Conservation (phyloP, 768 basidiomycete species). For the Mycena haematopus region DNA sequence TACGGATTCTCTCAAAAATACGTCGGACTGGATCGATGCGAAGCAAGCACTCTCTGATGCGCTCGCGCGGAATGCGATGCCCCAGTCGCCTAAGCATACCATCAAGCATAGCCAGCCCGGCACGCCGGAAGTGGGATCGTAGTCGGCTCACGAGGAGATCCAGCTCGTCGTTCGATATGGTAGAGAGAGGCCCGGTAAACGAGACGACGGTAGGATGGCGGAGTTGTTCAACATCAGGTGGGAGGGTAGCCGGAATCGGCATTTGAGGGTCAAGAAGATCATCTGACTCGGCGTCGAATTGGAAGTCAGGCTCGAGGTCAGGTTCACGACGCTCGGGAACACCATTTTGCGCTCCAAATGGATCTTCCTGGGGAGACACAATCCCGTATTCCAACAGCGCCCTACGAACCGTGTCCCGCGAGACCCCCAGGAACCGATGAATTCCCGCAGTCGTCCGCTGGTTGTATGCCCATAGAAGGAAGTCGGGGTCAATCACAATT, state of each 20-base stretch:
- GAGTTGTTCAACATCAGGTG: too few relatives aligned
- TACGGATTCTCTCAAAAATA: slow-evolving; percentile 25
- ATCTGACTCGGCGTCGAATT: too few relatives aligned
- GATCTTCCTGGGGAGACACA: too few relatives aligned
- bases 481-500: slow-evolving; percentile 35
- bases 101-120: slow-evolving; percentile 30
- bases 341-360: too few relatives aligned
- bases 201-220: too few relatives aligned
- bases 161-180: slow-evolving; percentile 9
- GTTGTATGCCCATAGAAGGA: slow-evolving; percentile 30
- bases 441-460: slow-evolving; percentile 29
- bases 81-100: slow-evolving; percentile 29
- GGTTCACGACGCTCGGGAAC: too few relatives aligned
- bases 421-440: slow-evolving; percentile 22
- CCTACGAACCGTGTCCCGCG: slow-evolving; percentile 26
- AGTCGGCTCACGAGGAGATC: slow-evolving; percentile 22
- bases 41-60: slow-evolving; percentile 20
- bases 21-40: slow-evolving; percentile 30
- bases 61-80: slow-evolving; percentile 20
- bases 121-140: slow-evolving; percentile 15
- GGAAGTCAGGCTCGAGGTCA: too few relatives aligned
- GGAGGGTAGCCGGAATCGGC: not conserved
- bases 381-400: slow-evolving; percentile 34
- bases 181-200: not conserved
- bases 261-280: slow-evolving; percentile 26